phyloP scores from a whole-genome alignment of 306 rosid genomes.

The Trifolium dubium region DNA sequence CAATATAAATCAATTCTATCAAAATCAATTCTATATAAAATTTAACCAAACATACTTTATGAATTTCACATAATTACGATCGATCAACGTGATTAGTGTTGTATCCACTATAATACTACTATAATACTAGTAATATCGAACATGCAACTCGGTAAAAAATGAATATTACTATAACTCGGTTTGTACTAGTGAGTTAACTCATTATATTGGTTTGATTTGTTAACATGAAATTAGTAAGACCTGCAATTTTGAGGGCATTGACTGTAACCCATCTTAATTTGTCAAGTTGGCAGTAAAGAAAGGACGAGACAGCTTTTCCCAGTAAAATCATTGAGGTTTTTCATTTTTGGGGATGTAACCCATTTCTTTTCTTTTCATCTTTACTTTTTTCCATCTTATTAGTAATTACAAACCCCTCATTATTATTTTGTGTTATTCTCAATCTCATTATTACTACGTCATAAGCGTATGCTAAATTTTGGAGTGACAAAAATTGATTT shows the following conservation, averaged over 20 bases:
- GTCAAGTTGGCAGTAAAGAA: constrained; percentile 61
- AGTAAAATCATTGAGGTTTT: constrained; percentile 54
- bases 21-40: too few species aligned
- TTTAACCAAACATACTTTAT: too few species aligned
- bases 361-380: constrained; percentile 42
- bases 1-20: too few species aligned
- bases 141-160: too few species aligned
- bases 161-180: not conserved
- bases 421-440: not conserved
- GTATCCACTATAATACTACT: too few species aligned
- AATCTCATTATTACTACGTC: too few species aligned
- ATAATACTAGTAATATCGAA: too few species aligned
- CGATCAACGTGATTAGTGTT: too few species aligned
- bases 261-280: constrained; percentile 67
- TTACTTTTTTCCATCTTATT: constrained; percentile 32
- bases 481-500: too few species aligned
- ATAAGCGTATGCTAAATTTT: too few species aligned
- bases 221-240: constrained; percentile 47
- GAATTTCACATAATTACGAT: too few species aligned
- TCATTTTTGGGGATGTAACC: constrained; percentile 40
- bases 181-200: constrained; percentile 46
- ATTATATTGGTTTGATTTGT: not conserved
- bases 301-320: constrained; percentile 54
- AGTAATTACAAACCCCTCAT: not conserved
- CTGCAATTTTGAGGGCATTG: constrained; percentile 60